A percentile compares a stretch with the other conserved stretches of the same genome.
Evolutionary conservation across 306 rosid species (phyloP).

Genomic region (Medicago lupulina): DNA sequence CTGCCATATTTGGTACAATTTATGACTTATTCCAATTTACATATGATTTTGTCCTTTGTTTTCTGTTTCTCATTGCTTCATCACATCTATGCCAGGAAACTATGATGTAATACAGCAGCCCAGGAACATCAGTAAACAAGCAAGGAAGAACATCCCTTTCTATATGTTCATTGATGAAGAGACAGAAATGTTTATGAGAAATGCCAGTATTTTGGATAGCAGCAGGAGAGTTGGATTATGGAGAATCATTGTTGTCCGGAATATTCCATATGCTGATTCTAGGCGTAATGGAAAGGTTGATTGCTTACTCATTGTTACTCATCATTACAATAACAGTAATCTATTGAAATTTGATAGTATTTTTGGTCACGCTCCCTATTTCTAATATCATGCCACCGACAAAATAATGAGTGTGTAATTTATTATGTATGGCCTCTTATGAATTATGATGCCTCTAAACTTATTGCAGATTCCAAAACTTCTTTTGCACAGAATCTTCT

Average conservation of each 20-base stretch:
- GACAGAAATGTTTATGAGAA: constrained; percentile 83
- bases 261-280: constrained; percentile 80
- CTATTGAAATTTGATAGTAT: constrained; percentile 24
- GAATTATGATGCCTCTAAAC: constrained; percentile 27
- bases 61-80: constrained; percentile 47
- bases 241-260: constrained; percentile 86
- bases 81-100: constrained; percentile 69
- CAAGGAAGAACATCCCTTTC: constrained; percentile 75
- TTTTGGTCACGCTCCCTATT: constrained; percentile 7
- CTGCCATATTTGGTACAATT: constrained; percentile 84
- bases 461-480: constrained; percentile 89
- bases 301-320: constrained; percentile 20
- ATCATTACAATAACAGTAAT: neutral
- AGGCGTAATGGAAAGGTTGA: constrained; percentile 98
- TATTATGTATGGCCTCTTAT: constrained; percentile 32
- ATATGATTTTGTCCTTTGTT: constrained; percentile 15
- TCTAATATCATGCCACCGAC: constrained; percentile 7
- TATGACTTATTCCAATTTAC: constrained; percentile 23
- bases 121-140: constrained; percentile 69
- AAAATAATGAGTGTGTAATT: constrained; percentile 8
- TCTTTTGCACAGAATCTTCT: constrained; percentile 94
- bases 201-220: constrained; percentile 71
- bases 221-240: constrained; percentile 82
- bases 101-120: constrained; percentile 96
- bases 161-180: constrained; percentile 93